These are phyloP conservation scores for Calocera viscosa DNA, from an alignment of 768 basidiomycete genomes.

Conservation along the genomic window DNA sequence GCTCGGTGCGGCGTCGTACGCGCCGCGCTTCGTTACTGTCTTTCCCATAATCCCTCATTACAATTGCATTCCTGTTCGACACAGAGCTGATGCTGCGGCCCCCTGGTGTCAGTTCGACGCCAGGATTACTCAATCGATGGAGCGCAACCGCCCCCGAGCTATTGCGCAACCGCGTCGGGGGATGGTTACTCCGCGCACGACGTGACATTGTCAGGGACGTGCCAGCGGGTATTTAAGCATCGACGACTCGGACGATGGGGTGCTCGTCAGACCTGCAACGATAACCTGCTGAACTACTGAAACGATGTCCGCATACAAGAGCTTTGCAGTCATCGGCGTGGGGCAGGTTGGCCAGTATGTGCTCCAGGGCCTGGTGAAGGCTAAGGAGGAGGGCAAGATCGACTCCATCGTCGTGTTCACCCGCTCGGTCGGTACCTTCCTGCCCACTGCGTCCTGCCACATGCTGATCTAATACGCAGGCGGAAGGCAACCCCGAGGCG, in stretches of 20 bases:
- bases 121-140: not conserved
- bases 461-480: not conserved
- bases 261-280: not conserved
- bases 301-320: constrained; percentile 6
- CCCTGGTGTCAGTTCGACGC: no score
- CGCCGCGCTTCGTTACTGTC: not conserved
- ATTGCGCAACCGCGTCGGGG: constrained; percentile 1
- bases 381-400: not conserved
- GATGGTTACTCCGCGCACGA: not conserved
- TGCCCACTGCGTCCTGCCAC: not conserved
- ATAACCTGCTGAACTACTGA: not conserved
- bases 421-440: not conserved
- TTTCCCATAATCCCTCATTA: not conserved
- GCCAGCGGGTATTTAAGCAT: not conserved
- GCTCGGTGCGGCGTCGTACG: not conserved
- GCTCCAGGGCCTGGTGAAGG: not conserved
- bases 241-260: not conserved
- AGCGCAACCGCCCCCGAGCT: not conserved
- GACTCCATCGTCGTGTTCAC: not conserved
- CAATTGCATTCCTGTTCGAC: not conserved
- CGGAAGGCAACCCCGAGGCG: not conserved
- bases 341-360: constrained; percentile 14
- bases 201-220: not conserved
- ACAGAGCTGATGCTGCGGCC: no score
- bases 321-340: constrained; percentile 14